Base-by-base conservation (phyloP, 108 stramenopile species). In the Fragilaria crotonensis region DNA sequence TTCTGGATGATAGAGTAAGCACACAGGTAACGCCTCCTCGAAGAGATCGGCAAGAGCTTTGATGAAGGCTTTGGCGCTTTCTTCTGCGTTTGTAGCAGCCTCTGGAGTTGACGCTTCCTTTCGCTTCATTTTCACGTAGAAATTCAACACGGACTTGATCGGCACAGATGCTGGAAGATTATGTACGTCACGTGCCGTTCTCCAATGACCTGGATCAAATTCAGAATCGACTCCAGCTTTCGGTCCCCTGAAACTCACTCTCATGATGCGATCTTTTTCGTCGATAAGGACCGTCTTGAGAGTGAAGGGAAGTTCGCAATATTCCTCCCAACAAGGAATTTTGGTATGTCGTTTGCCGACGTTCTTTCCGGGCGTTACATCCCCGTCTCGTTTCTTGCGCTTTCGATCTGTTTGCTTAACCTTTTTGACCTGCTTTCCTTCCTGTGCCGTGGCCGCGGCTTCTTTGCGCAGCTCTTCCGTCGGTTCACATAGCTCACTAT, bases 261-360 rank as follows among this genome's bases (percentile, higher is more conserved):
- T 81, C 14, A 73, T 75, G 47, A 91, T 75, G 28, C 66, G 55
- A 33, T 76, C 75, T 57, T 72, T 67, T 22, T 91, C 89, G 44
- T 91, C 85, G 1, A 83, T 73, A 33, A 91, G 29, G 2, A 87
- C 60, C 20, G 75, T 87, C 47, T 77, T 78, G 5, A 91, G 66
- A 14, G 77, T 76, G 51, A 85, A 81, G 1, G 89, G 85, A 17
- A 91, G 55, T 27, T 66, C 66, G 33, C 71, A 78, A 45, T 58
- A 63, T n/a, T 71, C 76, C 49, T 71, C 49, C n/a, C 19, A 62
- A 23, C 28, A 52, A 1, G 2, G 18, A 44, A 9, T 44, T 17
- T 14, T 14, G 17, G 41, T 14, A 44, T 17, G 41, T n/a, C n/a
- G n/a, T n/a, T n/a, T n/a, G n/a, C n/a, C n/a, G n/a, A n/a, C n/a